Percentiles rank a stretch among this genome's conserved stretches.
Evolutionary conservation across 2,329 filamentous ascomycete species (phyloP).

Genomic region (Cladorrhinum sp.): DNA sequence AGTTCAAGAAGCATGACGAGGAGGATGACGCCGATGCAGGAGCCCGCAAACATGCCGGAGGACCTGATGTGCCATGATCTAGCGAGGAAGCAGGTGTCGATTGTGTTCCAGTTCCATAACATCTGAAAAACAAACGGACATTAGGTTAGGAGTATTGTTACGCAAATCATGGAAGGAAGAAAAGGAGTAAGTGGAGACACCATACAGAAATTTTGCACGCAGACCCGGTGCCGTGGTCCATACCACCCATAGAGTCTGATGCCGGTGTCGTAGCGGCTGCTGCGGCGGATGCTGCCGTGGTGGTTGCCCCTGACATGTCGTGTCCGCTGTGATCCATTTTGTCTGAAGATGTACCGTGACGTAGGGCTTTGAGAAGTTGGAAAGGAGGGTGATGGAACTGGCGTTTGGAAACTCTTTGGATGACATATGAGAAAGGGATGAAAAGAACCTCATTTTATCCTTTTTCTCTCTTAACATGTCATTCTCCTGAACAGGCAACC

Average conservation of each 20-base stretch:
- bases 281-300: background rate
- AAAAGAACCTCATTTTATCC: no score
- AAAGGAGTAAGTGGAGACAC: background rate
- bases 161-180: background rate
- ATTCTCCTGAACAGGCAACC: no score
- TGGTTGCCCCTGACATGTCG: background rate
- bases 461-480: no score
- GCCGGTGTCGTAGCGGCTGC: background rate
- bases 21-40: constrained; percentile 2
- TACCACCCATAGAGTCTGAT: background rate
- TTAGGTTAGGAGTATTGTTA: background rate
- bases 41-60: background rate
- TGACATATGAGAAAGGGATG: no score
- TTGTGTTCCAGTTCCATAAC: constrained; percentile 10
- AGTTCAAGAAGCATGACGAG: background rate
- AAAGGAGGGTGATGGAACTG: no score
- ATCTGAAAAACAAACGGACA: background rate
- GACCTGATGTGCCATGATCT: constrained; percentile 1
- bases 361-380: background rate
- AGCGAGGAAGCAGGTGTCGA: constrained; percentile 7
- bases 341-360: no score
- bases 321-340: constrained; percentile 7
- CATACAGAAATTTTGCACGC: constrained; percentile 5
- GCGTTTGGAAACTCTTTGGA: no score
- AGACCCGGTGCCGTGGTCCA: background rate